Conservation (phyloP, 495 filamentous ascomycete genomes). For the Penicillium herquei region DNA sequence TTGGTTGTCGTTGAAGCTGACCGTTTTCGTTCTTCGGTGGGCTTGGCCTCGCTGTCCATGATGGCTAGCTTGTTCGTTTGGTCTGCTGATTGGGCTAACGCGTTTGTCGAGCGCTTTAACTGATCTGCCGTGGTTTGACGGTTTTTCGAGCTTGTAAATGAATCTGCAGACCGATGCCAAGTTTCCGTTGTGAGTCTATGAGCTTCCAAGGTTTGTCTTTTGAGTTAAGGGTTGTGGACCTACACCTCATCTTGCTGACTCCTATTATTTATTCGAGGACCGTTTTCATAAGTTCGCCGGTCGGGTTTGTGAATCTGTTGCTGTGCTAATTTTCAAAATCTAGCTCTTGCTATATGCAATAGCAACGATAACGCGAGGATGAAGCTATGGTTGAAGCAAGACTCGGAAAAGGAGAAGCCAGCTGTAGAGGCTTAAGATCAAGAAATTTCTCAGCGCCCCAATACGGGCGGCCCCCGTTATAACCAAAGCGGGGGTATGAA, state of each 20-base stretch:
- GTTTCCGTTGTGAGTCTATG: slow-evolving; percentile 9
- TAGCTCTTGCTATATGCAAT: too few relatives aligned
- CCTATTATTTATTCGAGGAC: slow-evolving; percentile 8
- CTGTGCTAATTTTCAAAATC: background rate
- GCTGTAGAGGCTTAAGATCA: too few relatives aligned
- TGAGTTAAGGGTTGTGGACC: slow-evolving; percentile 9
- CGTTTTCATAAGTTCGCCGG: slow-evolving; percentile 1
- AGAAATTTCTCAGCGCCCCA: too few relatives aligned
- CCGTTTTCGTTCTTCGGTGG: background rate
- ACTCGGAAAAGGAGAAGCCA: too few relatives aligned
- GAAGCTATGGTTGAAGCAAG: too few relatives aligned
- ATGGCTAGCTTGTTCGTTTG: background rate
- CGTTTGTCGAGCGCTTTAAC: slow-evolving; percentile 4
- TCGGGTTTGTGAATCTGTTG: background rate
- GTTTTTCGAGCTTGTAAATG: slow-evolving; percentile 4
- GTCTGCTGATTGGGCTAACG: slow-evolving; percentile 6
- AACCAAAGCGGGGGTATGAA: too few relatives aligned
- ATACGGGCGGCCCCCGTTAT: too few relatives aligned
- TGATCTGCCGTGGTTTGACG: slow-evolving; percentile 9
- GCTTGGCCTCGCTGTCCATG: background rate
- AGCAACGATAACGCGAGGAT: too few relatives aligned
- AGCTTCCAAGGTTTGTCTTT: slow-evolving; percentile 9
- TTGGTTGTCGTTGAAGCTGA: background rate
- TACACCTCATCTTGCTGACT: slow-evolving; percentile 13
- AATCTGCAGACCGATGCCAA: slow-evolving; percentile 9